Conservation (phyloP, 2,329 filamentous ascomycete species). For the Colletotrichum sp. region DNA sequence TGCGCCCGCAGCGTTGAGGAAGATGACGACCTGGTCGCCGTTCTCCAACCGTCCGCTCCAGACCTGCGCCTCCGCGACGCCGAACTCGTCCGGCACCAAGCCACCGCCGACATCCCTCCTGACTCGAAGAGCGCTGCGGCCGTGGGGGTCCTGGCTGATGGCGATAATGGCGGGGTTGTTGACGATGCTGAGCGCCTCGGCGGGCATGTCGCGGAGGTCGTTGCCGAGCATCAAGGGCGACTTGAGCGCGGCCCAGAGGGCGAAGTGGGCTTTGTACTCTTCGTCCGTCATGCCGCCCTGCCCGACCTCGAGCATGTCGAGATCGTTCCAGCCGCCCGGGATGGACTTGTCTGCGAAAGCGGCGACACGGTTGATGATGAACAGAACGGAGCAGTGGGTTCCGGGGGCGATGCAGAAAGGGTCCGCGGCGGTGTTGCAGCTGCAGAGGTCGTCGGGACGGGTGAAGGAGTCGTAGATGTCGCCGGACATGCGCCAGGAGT, state of each 20-base stretch:
- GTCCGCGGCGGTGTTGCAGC: conserved; percentile 31
- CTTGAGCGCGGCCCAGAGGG: conserved; percentile 52
- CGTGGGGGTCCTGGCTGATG: conserved; percentile 40
- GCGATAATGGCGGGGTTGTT: conserved; percentile 29
- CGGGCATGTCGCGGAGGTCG: conserved; percentile 32
- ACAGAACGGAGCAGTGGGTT: conserved; percentile 30
- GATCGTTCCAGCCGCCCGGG: conserved; percentile 30
- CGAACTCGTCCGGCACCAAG: conserved; percentile 29
- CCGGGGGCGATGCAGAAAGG: conserved; percentile 27
- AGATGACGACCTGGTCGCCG: conserved; percentile 22
- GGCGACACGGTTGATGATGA: conserved; percentile 30
- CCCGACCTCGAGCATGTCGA: conserved; percentile 49
- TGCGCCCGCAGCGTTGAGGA: conserved; percentile 22
- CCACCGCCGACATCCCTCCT: conserved; percentile 37
- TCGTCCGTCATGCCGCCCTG: conserved; percentile 38
- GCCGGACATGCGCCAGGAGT: conserved; percentile 38
- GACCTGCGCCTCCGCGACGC: conserved; percentile 31
- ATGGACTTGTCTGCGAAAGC: conserved; percentile 22
- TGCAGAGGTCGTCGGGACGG: conserved; percentile 35
- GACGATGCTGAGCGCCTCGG: conserved; percentile 23
- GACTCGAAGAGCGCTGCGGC: conserved; percentile 29
- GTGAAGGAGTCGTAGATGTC: conserved; percentile 39
- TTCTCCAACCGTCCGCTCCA: conserved; percentile 30
- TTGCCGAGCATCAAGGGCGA: conserved; percentile 49
- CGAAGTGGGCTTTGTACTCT: conserved; percentile 49